Conservation (phyloP, 495 filamentous ascomycete species). For the Neurospora pannonica region DNA sequence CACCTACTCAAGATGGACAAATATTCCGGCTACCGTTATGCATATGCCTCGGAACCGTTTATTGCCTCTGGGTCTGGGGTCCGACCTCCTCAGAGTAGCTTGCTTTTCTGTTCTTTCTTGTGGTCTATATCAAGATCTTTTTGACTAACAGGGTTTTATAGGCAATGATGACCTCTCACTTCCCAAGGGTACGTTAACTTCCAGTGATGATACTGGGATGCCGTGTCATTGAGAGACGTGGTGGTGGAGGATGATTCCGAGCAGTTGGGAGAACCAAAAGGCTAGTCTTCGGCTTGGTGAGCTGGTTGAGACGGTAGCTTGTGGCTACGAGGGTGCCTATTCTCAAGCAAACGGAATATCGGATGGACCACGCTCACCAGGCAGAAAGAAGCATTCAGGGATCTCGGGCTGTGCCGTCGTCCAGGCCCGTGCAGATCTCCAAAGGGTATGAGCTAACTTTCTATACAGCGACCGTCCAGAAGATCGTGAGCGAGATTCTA, state of each 20-base stretch:
- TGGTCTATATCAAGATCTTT: not conserved
- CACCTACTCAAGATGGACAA: not conserved
- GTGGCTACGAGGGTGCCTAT: not conserved
- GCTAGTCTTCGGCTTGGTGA: not conserved
- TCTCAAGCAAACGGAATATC: not conserved
- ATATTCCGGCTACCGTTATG: not conserved
- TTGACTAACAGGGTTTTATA: constrained; percentile 28
- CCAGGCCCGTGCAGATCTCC: not conserved
- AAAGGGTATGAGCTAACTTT: constrained; percentile 2
- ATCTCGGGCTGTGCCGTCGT: not conserved
- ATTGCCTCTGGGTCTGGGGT: not conserved
- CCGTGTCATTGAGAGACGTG: not conserved
- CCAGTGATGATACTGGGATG: not conserved
- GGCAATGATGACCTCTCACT: constrained; percentile 88
- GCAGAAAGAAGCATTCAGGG: not conserved
- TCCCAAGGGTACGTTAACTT: constrained; percentile 63
- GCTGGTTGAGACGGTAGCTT: not conserved
- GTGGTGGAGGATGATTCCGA: not conserved
- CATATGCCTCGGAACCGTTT: not conserved
- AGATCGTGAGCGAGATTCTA: constrained; percentile 93
- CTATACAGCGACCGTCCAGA: constrained; percentile 79
- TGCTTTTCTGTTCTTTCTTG: not conserved
- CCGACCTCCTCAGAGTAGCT: not conserved
- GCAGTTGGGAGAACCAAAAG: not conserved
- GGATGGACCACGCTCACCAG: not conserved